phyloP scores from a whole-genome alignment of 2,329 filamentous ascomycete species.

The Raffaelea deltoideospora region DNA sequence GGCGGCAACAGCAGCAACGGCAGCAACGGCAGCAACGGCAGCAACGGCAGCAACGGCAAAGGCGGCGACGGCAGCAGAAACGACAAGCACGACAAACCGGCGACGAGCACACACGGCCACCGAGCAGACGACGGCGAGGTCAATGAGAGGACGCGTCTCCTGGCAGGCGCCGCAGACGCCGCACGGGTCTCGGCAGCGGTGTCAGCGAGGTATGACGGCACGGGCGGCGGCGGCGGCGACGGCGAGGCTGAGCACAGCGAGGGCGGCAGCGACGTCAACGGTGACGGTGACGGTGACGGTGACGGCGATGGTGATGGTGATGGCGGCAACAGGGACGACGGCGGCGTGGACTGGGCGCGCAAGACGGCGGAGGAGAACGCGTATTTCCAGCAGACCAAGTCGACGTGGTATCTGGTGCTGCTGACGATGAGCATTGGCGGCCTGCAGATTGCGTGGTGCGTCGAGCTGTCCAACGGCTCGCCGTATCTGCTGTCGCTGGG shows the following conservation, averaged over 20 bases:
- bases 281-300: not conserved
- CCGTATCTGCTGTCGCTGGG: constrained; percentile 69
- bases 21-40: too few relatives aligned
- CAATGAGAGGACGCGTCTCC: too few relatives aligned
- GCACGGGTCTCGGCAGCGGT: too few relatives aligned
- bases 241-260: not conserved
- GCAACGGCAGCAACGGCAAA: too few relatives aligned
- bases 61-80: too few relatives aligned
- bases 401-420: constrained; percentile 70
- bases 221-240: too few relatives aligned
- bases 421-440: constrained; percentile 78
- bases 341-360: constrained; percentile 9
- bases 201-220: too few relatives aligned
- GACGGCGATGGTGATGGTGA: not conserved
- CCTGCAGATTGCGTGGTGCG: constrained; percentile 88
- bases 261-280: not conserved
- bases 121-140: too few relatives aligned
- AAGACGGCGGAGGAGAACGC: constrained; percentile 30
- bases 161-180: too few relatives aligned
- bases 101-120: too few relatives aligned
- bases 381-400: constrained; percentile 53
- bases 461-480: constrained; percentile 86
- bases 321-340: not conserved
- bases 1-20: too few relatives aligned
- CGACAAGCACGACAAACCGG: too few relatives aligned